A percentile compares a stretch with the other conserved stretches of the same genome.
Evolutionary conservation across 495 filamentous ascomycete genomes (phyloP).

Genomic region (Margaritispora aquatica): DNA sequence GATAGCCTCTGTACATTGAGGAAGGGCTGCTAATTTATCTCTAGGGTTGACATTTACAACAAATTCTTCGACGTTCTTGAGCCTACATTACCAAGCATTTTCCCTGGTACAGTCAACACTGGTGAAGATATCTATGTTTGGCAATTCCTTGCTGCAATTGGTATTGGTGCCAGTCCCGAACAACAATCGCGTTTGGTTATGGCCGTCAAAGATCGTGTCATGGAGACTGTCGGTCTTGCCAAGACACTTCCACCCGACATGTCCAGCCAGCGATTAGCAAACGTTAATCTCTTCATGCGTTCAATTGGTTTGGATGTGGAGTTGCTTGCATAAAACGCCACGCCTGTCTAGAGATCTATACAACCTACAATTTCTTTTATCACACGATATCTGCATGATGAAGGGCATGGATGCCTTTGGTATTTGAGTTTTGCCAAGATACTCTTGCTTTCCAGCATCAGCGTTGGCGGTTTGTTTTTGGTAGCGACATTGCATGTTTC

Average conservation of each 20-base stretch:
- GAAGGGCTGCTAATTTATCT: constrained; percentile 10
- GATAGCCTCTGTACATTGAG: neutral
- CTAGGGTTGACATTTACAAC: constrained; percentile 60
- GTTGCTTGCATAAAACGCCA: constrained; percentile 59
- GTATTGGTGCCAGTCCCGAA: constrained; percentile 83
- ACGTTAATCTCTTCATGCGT: constrained; percentile 97
- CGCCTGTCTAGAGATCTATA: constrained; percentile 4
- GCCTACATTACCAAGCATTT: constrained; percentile 72
- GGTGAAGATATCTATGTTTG: constrained; percentile 92
- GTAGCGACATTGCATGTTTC: constrained; percentile 15
- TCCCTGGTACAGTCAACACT: constrained; percentile 75
- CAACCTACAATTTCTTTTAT: constrained; percentile 10
- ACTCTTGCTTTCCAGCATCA: constrained; percentile 5
- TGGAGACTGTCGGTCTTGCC: constrained; percentile 85
- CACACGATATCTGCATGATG: constrained; percentile 2
- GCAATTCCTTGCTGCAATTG: constrained; percentile 93
- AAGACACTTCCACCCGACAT: constrained; percentile 85
- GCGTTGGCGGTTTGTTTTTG: constrained; percentile 12
- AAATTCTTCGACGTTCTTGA: constrained; percentile 82
- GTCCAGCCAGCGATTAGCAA: constrained; percentile 69
- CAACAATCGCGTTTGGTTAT: constrained; percentile 92
- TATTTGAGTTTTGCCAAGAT: constrained; percentile 11
- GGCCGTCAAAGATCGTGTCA: constrained; percentile 95
- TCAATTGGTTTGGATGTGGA: constrained; percentile 97
- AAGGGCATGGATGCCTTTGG: constrained; percentile 14